These are phyloP conservation scores for Monosporascus sp. DNA, from an alignment of 2,329 filamentous ascomycete genomes.

Conservation along the genomic window DNA sequence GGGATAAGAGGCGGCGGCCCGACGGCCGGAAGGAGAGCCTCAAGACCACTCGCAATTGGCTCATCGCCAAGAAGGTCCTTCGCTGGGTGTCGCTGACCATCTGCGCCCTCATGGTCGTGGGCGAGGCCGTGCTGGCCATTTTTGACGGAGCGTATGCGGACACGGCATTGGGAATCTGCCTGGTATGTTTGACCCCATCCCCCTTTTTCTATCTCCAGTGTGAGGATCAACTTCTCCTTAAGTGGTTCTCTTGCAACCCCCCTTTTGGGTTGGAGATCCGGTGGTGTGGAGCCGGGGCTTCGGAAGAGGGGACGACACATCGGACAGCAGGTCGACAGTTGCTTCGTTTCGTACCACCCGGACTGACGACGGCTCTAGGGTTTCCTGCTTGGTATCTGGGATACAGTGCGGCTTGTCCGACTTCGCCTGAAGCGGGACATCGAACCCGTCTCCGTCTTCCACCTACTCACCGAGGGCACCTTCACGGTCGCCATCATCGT, in stretches of 20 bases:
- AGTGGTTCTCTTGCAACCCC: not conserved
- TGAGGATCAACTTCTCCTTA: not conserved
- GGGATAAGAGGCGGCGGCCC: not conserved
- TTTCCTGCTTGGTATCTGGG: constrained; percentile 7
- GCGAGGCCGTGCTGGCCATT: not conserved
- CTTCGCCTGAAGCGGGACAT: constrained; percentile 3
- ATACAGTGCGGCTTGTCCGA: constrained; percentile 9
- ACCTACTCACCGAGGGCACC: constrained; percentile 2
- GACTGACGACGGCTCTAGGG: constrained; percentile 5
- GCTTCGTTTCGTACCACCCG: not conserved
- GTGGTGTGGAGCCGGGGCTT: no score
- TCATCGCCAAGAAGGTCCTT: not conserved
- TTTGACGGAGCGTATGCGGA: not conserved
- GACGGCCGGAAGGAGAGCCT: not conserved
- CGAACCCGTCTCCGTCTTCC: constrained; percentile 8
- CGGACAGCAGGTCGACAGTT: not conserved
- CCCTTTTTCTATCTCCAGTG: not conserved
- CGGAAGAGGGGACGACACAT: no score
- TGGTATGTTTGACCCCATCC: not conserved
- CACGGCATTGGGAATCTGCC: not conserved
- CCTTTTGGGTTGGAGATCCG: not conserved
- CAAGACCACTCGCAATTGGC: not conserved
- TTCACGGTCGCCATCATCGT: not conserved
- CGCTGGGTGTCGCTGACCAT: constrained; percentile 1
- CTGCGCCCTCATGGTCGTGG: not conserved